Evolutionary conservation across 2,329 filamentous ascomycete genomes (phyloP), one percentile per base, ranked within the genome.

Genomic region (Colletotrichum spaethianum): DNA sequence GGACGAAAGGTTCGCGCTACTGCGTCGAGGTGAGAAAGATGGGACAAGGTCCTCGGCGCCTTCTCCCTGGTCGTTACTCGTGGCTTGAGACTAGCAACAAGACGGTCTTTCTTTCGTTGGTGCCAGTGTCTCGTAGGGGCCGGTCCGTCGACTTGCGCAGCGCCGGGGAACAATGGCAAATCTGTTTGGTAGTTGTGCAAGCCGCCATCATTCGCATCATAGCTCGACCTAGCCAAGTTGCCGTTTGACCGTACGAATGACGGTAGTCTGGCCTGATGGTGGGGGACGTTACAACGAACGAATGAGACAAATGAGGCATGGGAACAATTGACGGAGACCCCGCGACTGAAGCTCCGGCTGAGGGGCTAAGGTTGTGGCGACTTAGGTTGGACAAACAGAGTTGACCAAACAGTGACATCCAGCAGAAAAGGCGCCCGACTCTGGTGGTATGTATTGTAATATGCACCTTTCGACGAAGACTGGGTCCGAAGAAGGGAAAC

Each of bases 31-130:
- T 31, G 28, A 57, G n/a, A 16, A 36, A 36, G 28, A 50, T 55
- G 18, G 46, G 62, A 28, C 53, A 63, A 40, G 67, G 33, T 55
- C 31, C 38, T 61, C 46, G 44, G 55, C 62, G 55, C 53, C 53
- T 67, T 40, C 65, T 72, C 65, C 60, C 65, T 72, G 60, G 70
- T 70, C 66, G 53, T 69, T 72, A 60, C 65, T 61, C 38, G 42
- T 72, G 70, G 70, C 70, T 72, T 72, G 53, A 31, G 31, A 55
- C 66, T 70, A 72, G 46, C 18, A 40, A 14, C 36, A 55, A 26
- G 16, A n/a, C 46, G 44, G 52, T 14, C 20, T 31, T 16, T 46
- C 52, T n/a, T n/a, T 44, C 56, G 55, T 63, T 40, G 70, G 40
- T 63, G 11, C 38, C 60, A 31, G 53, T 53, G 70, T 70, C 65